Evolutionary conservation across 78 protist species (phyloP).

Genomic region (Dictyostelium intermedium): DNA sequence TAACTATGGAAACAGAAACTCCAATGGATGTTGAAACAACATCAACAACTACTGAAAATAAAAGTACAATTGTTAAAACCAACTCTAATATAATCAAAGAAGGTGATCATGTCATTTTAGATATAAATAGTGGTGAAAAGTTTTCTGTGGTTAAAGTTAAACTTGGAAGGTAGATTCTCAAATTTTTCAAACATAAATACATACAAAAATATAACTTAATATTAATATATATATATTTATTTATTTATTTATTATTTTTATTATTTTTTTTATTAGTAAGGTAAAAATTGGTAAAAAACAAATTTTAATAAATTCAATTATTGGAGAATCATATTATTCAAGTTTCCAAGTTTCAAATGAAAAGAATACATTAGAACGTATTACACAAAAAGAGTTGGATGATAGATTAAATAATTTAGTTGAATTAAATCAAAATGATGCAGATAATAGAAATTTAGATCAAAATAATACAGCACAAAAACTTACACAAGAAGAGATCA

Average conservation of each 20-base stretch:
- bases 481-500: conserved; percentile 64
- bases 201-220: background rate
- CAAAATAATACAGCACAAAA: conserved; percentile 66
- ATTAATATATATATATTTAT: too few relatives aligned
- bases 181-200: too few relatives aligned
- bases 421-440: conserved; percentile 47
- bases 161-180: background rate
- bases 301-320: background rate
- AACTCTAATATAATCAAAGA: background rate
- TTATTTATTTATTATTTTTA: too few relatives aligned
- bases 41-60: background rate
- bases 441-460: conserved; percentile 37
- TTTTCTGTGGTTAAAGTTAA: conserved; percentile 10
- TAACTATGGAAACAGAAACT: background rate
- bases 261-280: too few relatives aligned
- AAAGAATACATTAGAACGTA: conserved; percentile 10
- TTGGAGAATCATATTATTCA: conserved; percentile 61
- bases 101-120: conserved; percentile 59
- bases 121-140: conserved; percentile 58
- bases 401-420: background rate
- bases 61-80: background rate
- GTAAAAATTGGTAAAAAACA: conserved; percentile 1
- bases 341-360: conserved; percentile 10
- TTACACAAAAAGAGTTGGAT: conserved; percentile 54
- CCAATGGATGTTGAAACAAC: conserved; percentile 12